These are phyloP conservation scores for Gymnopilus dilepis DNA, from an alignment of 768 basidiomycete species.

Conservation along the genomic window DNA sequence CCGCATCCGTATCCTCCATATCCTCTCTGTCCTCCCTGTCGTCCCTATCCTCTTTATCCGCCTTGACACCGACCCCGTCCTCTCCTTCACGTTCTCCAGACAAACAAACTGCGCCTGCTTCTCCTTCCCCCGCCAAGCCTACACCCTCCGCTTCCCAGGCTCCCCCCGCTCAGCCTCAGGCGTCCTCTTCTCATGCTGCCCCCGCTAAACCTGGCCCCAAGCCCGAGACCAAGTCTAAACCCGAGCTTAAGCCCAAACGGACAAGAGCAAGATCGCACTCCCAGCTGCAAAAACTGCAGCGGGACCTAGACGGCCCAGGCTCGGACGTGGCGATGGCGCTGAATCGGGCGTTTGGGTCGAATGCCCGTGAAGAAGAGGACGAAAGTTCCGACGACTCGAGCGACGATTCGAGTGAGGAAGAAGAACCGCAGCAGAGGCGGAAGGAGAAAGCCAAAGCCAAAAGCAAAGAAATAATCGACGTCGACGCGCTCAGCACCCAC, in stretches of 20 bases:
- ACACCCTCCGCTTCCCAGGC: neutral
- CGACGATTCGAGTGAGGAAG: neutral
- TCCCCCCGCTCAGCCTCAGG: neutral
- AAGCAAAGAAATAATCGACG: neutral
- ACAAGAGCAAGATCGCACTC: no score
- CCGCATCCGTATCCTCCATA: neutral
- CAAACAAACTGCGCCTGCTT: no score
- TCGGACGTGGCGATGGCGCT: conserved; percentile 18
- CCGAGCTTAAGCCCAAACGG: neutral
- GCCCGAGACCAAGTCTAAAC: no score
- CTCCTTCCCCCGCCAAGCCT: neutral
- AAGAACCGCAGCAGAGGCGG: neutral
- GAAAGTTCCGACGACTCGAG: neutral
- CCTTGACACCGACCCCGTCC: neutral
- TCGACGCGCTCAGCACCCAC: no score
- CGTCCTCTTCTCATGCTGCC: no score
- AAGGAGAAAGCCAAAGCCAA: neutral
- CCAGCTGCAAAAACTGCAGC: neutral
- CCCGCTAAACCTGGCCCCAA: no score
- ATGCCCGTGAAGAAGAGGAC: neutral
- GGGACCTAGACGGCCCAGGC: conserved; percentile 9
- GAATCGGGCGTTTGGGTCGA: conserved; percentile 17
- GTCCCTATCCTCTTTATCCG: neutral
- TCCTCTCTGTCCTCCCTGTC: neutral
- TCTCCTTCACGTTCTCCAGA: neutral